Base-by-base conservation (phyloP, 345 rosid genomes). In the Acer campestre region DNA sequence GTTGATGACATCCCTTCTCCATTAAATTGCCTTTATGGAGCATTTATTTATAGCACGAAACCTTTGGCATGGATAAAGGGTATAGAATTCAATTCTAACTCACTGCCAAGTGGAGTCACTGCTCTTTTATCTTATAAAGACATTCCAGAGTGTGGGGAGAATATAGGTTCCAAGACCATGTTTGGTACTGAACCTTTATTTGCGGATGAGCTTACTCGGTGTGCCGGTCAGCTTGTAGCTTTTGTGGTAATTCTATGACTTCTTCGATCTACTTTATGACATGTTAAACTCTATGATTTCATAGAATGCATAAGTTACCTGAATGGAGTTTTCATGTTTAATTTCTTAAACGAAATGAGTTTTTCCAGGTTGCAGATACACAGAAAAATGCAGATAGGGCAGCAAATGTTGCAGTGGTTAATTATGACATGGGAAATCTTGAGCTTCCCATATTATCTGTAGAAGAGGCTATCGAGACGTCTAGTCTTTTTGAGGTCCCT, bases 1-100 rank as follows among this genome's bases (percentile, higher is more conserved):
- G 97, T 95, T 79, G 99, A 92, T 84, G 99, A 95, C 86, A 95
- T 95, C 61, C 94, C 98, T 38, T 88, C 97, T 58, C 96, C 92
- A 49, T 75, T 42, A 20, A 80, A 84, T 59, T 92, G 96, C 88
- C 78, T 95, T 17, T 80, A 93, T 78, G 99, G 99, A 71, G 87
- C 99, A 69, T 90, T 93, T 84, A 75, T 95, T 64, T 89, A 86
- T 81, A 95, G 99, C 86, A 92, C 85, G 7, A 87, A 91, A 85
- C 89, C 98, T 79, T 75, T 88, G 68, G 97, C 94, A 42, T 63
- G 82, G 72, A 84, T 96, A 55, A 90, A 89, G 75, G 82, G 82
- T 71, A 80, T 93, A 63, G 63, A 78, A 42, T 83, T 94, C 62
- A 80, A 83, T 42, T 79, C 86, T 51, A 80, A 76, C 22, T 78